Base-by-base conservation (phyloP, 805 yeast species). In the Metschnikowia kunwiensis region DNA sequence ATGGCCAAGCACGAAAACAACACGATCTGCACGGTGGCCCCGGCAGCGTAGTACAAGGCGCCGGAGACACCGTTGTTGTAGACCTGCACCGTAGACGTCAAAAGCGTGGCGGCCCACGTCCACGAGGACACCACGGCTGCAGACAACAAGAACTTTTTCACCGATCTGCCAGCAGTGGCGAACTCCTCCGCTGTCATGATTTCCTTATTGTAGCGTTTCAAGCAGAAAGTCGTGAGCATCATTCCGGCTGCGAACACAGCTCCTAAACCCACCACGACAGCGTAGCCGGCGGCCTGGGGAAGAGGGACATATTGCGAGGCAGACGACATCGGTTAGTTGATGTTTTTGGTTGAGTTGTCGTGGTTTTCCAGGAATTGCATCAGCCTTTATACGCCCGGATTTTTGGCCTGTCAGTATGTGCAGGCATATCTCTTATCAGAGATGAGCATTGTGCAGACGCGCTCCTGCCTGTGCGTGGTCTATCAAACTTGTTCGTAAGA, bases 61-160 rank as follows among this genome's bases (percentile, higher is more conserved):
- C 95, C 95, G 22, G 80, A 61, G 26, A 89, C 75, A 52, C 97
- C 97, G 43, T 68, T 65, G 38, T 61, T 60, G 60, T 85, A 88
- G 15, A 86, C 86, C 57, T 83, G 88, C 14, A 95, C 77, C 1
- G 94, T 77, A 2, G 87, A 78, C 24, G 79, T 80, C 21, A 85
- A 66, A 20, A 42, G 42, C 1, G 94, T 85, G n/a, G 70, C 70
- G 25, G 70, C 63, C 74, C 74, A 68, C 10, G 96, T 87, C 97
- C 97, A 89, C 7, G 91, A 80, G 9, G 91, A 80, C 7, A 88
- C 96, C 20, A 89, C 96, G 6, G 96, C 95, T 6, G 95, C 80
- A 5, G 91, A 80, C 44, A 87, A 82, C 47, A 89, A 68, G 32
- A 93, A 93, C 0, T 91, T 80, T 50, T 82, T 84, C 27, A 89